Evolutionary conservation across 1,284 basidiomycete species (phyloP), one percentile per base, ranked within the genome.

Genomic region (Phellopilus nigrolimitatus): DNA sequence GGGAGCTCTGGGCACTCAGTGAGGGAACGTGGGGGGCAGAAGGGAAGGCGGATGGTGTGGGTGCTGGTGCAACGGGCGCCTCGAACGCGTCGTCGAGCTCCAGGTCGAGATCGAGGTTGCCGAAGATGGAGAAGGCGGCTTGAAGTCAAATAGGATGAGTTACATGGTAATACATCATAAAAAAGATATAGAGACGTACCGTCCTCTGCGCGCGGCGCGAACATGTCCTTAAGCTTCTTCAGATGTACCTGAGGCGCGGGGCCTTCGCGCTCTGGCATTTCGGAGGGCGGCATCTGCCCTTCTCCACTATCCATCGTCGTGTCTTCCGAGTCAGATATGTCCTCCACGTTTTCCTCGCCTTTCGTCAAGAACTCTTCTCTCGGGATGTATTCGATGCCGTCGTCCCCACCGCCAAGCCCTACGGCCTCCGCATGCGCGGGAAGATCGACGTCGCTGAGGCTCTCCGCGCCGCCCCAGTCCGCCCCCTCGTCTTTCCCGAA

Each of bases 121-220:
- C 76, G 7, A 88, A 69, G 24, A 89, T 71, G 9, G 86, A 88
- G 66, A 88, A 89, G 6, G 70, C 69, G 22, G 62, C 74, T 72
- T n/a, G n/a, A 42, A 28, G 30, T 39, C 40, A 30, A 19, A 50
- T 5, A 47, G 21, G 44, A 38, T 28, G n/a, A n/a, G n/a, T n/a
- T n/a, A n/a, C n/a, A n/a, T n/a, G 36, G 25, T 31, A 47, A 19
- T 36, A 25, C 9, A 22, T 44, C 21, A 5, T 9, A 13, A 19
- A 27, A 68, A 66, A 33, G 25, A 62, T 40, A 13, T 50, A 36
- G 40, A 37, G 12, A 61, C 71, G 13, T 55, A 84, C 84, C 78
- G 61, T 84, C 78, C 54, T 82, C 79, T 51, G 81, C 79, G 22
- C 71, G 70, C 0, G 84, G 83, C 9, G 79, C 80, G 56, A 89